Percentiles rank a stretch among this genome's conserved stretches.
Conservation (phyloP, 352 stramenopile genomes). For the Globisporangium alternatum region DNA sequence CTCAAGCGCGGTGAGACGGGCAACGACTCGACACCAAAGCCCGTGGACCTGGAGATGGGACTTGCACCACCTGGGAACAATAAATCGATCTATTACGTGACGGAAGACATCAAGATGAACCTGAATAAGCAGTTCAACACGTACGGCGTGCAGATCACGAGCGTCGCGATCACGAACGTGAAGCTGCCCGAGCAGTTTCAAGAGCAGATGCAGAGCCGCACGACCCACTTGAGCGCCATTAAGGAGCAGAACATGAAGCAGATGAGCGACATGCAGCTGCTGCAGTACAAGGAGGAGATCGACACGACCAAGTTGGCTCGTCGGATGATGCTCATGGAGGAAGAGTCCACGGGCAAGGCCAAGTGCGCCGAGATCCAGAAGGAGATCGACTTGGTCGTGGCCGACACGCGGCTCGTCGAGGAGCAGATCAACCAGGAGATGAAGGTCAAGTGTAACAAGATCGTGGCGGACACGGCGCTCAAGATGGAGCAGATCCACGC, state of each 20-base stretch:
- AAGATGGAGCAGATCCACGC: slow-evolving; percentile 45
- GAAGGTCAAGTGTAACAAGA: slow-evolving; percentile 41
- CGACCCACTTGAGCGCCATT: slow-evolving; percentile 61
- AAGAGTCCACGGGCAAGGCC: slow-evolving; percentile 54
- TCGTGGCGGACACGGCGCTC: slow-evolving; percentile 33
- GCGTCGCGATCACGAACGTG: slow-evolving; percentile 70
- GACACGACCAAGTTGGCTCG: slow-evolving; percentile 51
- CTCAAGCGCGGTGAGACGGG: no score
- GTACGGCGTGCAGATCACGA: slow-evolving; percentile 72
- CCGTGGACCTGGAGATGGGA: no score
- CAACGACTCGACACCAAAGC: no score
- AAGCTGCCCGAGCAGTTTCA: slow-evolving; percentile 50
- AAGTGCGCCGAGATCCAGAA: slow-evolving; percentile 59
- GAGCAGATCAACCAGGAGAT: slow-evolving; percentile 57
- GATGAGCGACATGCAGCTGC: slow-evolving; percentile 71
- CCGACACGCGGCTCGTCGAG: slow-evolving; percentile 47
- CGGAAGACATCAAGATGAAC: slow-evolving; percentile 59
- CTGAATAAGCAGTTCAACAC: slow-evolving; percentile 70
- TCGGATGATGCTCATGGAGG: slow-evolving; percentile 51
- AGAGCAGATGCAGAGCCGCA: slow-evolving; percentile 65
- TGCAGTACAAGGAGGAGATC: slow-evolving; percentile 59
- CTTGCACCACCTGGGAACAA: no score
- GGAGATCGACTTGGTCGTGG: slow-evolving; percentile 48
- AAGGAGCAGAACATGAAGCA: slow-evolving; percentile 81
- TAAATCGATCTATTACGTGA: slow-evolving; percentile 60